Percentiles rank a stretch among this genome's conserved stretches.
These are phyloP conservation scores for Magnolia kwangsiensis DNA, from an alignment of 164 flowering plant species.

Conservation along the genomic window DNA sequence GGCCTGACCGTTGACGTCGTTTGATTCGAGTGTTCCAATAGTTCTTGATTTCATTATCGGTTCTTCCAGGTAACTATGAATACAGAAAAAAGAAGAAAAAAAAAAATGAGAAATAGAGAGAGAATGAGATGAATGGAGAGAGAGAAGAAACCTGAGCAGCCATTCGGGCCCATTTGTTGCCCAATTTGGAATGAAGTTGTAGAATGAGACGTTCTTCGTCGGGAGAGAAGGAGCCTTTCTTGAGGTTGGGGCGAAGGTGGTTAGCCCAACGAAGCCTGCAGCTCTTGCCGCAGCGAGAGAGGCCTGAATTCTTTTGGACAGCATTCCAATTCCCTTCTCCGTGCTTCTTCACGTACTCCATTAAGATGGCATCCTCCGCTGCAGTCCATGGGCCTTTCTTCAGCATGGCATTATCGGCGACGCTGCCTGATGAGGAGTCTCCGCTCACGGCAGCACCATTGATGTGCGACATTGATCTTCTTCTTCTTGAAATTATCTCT, in stretches of 20 bases:
- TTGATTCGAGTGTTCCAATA: constrained; percentile 74
- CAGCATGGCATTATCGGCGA: constrained; percentile 14
- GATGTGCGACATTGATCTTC: constrained; percentile 3
- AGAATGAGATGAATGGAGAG: background rate
- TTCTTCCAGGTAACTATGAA: constrained; percentile 54
- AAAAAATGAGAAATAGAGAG: background rate
- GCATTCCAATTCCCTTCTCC: constrained; percentile 91
- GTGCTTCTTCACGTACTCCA: constrained; percentile 62
- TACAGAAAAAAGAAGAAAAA: background rate
- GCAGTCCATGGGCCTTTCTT: constrained; percentile 85
- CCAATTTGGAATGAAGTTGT: constrained; percentile 64
- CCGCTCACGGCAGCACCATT: background rate
- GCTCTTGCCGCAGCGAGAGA: constrained; percentile 52
- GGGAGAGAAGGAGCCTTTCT: constrained; percentile 63
- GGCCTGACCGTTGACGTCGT: constrained; percentile 44
- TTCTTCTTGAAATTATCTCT: background rate
- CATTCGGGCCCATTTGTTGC: constrained; percentile 93
- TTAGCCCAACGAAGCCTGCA: constrained; percentile 75
- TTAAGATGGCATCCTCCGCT: constrained; percentile 60
- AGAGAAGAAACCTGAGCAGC: constrained; percentile 55
- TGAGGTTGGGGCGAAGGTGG: constrained; percentile 72
- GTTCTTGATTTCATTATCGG: constrained; percentile 66
- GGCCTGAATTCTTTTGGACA: constrained; percentile 58
- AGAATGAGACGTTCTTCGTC: constrained; percentile 64
- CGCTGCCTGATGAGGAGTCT: constrained; percentile 8